Base-by-base conservation (phyloP, 1,284 basidiomycete genomes). In the Moesziomyces aphidis region DNA sequence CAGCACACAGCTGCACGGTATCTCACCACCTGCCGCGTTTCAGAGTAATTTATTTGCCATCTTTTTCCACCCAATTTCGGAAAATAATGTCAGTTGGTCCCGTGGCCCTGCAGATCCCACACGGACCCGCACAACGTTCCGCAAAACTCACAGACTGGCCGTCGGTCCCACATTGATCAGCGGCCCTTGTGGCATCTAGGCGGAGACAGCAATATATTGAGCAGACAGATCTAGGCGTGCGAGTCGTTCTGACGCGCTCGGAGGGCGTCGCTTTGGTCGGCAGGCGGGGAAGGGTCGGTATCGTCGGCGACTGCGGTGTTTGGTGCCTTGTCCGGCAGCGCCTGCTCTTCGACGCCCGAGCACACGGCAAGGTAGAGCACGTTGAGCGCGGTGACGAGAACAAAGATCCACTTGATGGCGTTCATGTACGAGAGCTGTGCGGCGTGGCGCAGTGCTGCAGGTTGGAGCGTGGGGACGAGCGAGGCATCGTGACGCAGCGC, bases 321-420 rank as follows among this genome's bases (percentile, higher is more conserved):
- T 15, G 65, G 58, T 24, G 55, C 19, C 54, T 67, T 67, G 13
- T 67, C 64, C 55, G 64, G 61, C 54, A 71, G 21, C 36, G 65
- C 68, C 44, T 61, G 54, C 47, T 71, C 68, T 47, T 71, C 59
- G 3, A 71, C 62, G 26, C 55, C 55, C 62, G 62, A 71, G 51
- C 72, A 66, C 17, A 65, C 57, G 1, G 67, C 34, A 19, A 80
- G 19, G 19, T 72, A 72, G 26, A 66, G 17, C 22, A 92, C 79
- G 0, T 91, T 91, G 42, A 91, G 63, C 88, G 87, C 82, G 90
- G 91, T 89, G 5, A 92, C 90, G 78, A 90, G 90, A 66, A 93
- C 89, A 87, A 97, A 98, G 56, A 96, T 93, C 71, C 90, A 89
- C 78, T 90, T 90, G 77, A 97, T 87, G 50, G 93, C 92, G 77